Conservation (phyloP, 257 asterid genomes). For the Lithospermum erythrorhizon region DNA sequence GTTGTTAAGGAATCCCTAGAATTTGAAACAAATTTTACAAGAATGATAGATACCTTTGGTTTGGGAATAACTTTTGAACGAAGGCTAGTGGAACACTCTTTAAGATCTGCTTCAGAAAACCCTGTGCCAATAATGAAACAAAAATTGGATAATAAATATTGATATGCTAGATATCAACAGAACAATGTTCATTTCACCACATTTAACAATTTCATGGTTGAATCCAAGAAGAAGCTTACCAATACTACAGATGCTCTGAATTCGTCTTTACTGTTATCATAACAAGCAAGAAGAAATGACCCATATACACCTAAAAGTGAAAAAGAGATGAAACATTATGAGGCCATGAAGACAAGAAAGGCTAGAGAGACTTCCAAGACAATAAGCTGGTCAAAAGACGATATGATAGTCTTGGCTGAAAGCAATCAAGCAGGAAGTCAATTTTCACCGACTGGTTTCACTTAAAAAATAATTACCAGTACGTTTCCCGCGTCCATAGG, state of each 20-base stretch:
- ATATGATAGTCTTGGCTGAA: background rate
- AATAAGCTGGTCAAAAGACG: background rate
- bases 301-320: constrained; percentile 68
- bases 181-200: background rate
- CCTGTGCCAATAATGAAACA: constrained; percentile 56
- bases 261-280: constrained; percentile 77
- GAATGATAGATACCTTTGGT: constrained; percentile 55
- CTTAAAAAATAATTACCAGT: constrained; percentile 40
- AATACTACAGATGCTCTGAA: constrained; percentile 93
- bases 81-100: constrained; percentile 78
- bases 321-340: background rate
- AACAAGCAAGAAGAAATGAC: constrained; percentile 94
- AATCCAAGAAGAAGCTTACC: constrained; percentile 34
- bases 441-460: background rate
- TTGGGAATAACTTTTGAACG: constrained; percentile 66
- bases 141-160: background rate
- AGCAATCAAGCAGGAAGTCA: constrained; percentile 1
- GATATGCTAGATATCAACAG: background rate
- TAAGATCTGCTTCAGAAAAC: constrained; percentile 79
- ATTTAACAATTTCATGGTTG: background rate
- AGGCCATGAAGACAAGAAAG: background rate
- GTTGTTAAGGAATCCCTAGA: background rate
- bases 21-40: constrained; percentile 4
- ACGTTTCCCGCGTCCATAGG: constrained; percentile 91
- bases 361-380: too few relatives aligned